Evolutionary conservation across 116 monocot genomes (phyloP).

Genomic region (Papilionanthe hybrid): DNA sequence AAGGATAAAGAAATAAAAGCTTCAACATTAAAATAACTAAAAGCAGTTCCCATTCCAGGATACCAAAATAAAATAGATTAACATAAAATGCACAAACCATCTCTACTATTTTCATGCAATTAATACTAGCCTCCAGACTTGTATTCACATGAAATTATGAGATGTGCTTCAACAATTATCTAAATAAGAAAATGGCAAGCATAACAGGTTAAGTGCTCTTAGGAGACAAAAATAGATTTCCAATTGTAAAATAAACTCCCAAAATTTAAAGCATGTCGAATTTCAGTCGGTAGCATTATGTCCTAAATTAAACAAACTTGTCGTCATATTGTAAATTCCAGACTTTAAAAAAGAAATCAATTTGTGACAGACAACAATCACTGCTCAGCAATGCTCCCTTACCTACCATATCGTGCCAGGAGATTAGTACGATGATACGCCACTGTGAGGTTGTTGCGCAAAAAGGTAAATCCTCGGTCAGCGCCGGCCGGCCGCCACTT

Average conservation of each 20-base stretch:
- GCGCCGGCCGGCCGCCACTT: slow-evolving; percentile 87
- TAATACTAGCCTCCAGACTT: not conserved
- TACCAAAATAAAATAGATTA: not conserved
- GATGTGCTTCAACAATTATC: not conserved
- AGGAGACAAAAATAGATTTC: not conserved
- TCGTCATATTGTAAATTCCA: not conserved
- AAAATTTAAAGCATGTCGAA: not conserved
- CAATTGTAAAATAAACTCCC: not conserved
- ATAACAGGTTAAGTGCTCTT: not conserved
- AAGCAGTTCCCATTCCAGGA: not conserved
- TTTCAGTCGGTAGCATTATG: not conserved
- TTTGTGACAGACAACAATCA: not conserved
- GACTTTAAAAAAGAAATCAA: not conserved
- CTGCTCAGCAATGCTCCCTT: slow-evolving; percentile 14
- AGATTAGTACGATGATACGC: slow-evolving; percentile 93
- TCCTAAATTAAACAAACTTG: not conserved
- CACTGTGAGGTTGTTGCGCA: slow-evolving; percentile 76
- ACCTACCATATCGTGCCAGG: slow-evolving; percentile 94
- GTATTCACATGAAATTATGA: not conserved
- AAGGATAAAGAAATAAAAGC: slow-evolving; percentile 3
- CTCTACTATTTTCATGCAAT: not conserved
- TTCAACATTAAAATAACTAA: not conserved
- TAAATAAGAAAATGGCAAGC: not conserved
- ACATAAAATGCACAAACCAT: not conserved
- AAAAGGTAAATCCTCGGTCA: slow-evolving; percentile 79